phyloP scores from a whole-genome alignment of 2,329 filamentous ascomycete genomes.

The Xylaria sp. region DNA sequence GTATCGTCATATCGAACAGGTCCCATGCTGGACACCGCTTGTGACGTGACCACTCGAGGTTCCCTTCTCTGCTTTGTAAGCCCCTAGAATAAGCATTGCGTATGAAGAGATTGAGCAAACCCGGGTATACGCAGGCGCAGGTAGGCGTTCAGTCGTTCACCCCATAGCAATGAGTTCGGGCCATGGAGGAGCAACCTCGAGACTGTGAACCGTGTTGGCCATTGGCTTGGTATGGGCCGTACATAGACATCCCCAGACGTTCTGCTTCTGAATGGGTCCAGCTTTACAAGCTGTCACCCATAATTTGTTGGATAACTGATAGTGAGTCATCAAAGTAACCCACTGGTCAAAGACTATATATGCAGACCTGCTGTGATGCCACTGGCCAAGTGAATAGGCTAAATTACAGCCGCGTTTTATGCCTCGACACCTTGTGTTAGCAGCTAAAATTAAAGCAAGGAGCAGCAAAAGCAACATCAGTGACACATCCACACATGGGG shows the following conservation, averaged over 20 bases:
- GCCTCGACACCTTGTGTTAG: neutral
- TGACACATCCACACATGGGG: conserved; percentile 1
- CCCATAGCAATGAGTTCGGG: neutral
- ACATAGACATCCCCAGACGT: neutral
- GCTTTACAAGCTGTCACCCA: neutral
- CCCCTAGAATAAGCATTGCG: too few relatives aligned
- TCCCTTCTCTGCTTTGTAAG: too few relatives aligned
- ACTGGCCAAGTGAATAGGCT: conserved; percentile 26
- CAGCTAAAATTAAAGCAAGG: conserved; percentile 8
- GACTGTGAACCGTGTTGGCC: neutral
- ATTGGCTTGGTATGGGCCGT: conserved; percentile 4
- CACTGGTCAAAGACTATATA: conserved; percentile 16
- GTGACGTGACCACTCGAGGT: conserved; percentile 3
- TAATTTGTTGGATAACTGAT: neutral
- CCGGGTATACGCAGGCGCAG: too few relatives aligned
- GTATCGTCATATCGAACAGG: neutral
- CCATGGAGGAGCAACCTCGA: neutral
- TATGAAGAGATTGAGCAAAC: too few relatives aligned
- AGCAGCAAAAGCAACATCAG: neutral
- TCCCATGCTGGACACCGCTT: neutral
- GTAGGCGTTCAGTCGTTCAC: too few relatives aligned
- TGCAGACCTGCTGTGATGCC: conserved; percentile 17
- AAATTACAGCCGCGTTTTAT: conserved; percentile 24
- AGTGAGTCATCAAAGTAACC: conserved; percentile 1
- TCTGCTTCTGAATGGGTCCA: neutral